These are phyloP conservation scores for Bisporella sp. DNA, from an alignment of 2,329 filamentous ascomycete species.

Conservation along the genomic window DNA sequence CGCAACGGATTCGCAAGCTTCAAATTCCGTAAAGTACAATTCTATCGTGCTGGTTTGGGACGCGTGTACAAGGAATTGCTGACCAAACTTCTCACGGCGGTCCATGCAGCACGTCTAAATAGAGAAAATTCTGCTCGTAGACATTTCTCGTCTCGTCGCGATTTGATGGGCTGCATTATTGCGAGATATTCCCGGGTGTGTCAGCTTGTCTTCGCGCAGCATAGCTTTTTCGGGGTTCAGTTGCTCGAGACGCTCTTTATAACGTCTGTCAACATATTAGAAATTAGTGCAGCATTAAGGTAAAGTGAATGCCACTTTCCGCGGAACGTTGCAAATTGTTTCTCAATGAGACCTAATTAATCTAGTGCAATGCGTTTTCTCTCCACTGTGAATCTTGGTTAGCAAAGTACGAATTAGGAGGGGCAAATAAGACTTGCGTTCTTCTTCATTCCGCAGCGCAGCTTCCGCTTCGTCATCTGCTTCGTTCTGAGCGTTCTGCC, in stretches of 20 bases:
- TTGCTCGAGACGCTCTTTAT: constrained; percentile 79
- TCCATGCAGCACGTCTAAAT: no score
- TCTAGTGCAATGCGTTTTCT: constrained; percentile 76
- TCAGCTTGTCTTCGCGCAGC: constrained; percentile 51
- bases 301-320: constrained; percentile 49
- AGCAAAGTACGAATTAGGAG: constrained; percentile 18
- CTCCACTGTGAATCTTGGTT: constrained; percentile 48
- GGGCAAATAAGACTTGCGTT: constrained; percentile 39
- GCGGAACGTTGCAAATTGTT: constrained; percentile 79
- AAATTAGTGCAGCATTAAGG: no score
- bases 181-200: constrained; percentile 88
- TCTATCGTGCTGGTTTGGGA: no score
- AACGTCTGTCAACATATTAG: constrained; percentile 50
- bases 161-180: constrained; percentile 82
- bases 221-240: constrained; percentile 65
- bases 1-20: no score
- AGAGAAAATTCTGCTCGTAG: no score
- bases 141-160: constrained; percentile 74
- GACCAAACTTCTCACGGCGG: no score
- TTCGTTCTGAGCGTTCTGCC: constrained; percentile 47
- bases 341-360: constrained; percentile 73
- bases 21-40: no score
- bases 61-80: no score
- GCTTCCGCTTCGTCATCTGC: constrained; percentile 53
- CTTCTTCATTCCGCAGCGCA: constrained; percentile 56